Percentiles rank a stretch among this genome's conserved stretches.
phyloP scores from a whole-genome alignment of 108 stramenopile genomes.

The Fistulifera pelliculosa region DNA sequence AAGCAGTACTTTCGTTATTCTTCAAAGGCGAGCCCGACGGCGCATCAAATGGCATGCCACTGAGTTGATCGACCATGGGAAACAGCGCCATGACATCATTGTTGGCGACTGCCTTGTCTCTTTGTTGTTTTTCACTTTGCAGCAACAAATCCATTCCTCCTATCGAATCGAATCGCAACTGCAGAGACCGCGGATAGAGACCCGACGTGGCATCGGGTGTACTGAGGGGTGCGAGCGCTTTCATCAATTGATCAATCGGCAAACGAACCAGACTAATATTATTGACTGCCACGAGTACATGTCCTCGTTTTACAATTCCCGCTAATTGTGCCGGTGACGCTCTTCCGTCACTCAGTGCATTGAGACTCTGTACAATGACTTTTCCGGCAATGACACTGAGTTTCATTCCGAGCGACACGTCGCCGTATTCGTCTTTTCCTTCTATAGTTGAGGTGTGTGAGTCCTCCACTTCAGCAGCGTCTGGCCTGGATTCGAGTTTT shows the following conservation, averaged over 20 bases:
- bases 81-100: slow-evolving; percentile 55
- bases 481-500: slow-evolving; percentile 16
- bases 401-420: slow-evolving; percentile 75
- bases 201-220: slow-evolving; percentile 36
- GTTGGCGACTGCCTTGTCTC: slow-evolving; percentile 18
- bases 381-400: slow-evolving; percentile 61
- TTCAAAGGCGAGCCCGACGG: too few species aligned
- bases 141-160: slow-evolving; percentile 45
- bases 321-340: slow-evolving; percentile 76
- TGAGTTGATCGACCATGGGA: slow-evolving; percentile 78
- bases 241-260: slow-evolving; percentile 55
- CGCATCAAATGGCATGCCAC: slow-evolving; percentile 18
- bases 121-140: slow-evolving; percentile 29
- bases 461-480: neutral
- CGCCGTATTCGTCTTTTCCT: slow-evolving; percentile 51
- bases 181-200: slow-evolving; percentile 40
- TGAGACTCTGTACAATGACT: slow-evolving; percentile 75
- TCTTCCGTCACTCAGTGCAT: slow-evolving; percentile 54
- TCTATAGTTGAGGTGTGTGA: neutral
- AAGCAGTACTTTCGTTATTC: too few species aligned
- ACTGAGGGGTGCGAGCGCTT: slow-evolving; percentile 55
- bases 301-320: slow-evolving; percentile 60
- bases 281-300: slow-evolving; percentile 64
- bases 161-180: slow-evolving; percentile 52
- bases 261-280: slow-evolving; percentile 48